phyloP scores from a whole-genome alignment of 306 rosid genomes.

The Pueraria montana region DNA sequence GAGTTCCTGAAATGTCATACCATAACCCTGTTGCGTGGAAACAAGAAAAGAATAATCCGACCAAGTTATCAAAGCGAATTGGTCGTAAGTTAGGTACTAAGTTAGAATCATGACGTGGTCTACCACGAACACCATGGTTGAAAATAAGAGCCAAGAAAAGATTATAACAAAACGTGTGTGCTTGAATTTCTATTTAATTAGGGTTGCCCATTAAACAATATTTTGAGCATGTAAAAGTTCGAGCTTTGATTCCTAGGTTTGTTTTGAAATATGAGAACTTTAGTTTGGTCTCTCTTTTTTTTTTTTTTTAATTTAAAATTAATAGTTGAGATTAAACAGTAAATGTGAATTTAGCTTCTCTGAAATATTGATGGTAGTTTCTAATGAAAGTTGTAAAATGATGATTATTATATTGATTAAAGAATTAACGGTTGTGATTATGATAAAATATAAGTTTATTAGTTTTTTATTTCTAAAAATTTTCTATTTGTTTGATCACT shows the following conservation, averaged over 20 bases:
- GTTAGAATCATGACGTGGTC: background rate
- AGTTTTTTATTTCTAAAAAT: no score
- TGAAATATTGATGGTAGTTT: no score
- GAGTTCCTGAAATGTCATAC: background rate
- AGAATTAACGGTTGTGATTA: no score
- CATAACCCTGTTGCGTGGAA: background rate
- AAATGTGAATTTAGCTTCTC: no score
- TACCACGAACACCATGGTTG: background rate
- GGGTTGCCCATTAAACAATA: background rate
- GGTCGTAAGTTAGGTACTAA: background rate
- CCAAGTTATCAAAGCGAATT: background rate
- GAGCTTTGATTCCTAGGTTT: background rate
- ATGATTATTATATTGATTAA: no score
- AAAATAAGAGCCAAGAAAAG: background rate
- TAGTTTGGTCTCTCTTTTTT: background rate
- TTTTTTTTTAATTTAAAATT: no score
- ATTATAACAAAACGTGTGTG: background rate
- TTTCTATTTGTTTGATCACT: background rate
- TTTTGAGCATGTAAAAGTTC: background rate
- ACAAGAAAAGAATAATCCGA: no score
- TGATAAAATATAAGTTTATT: no score
- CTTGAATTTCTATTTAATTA: background rate
- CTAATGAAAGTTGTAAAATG: no score
- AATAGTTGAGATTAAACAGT: no score
- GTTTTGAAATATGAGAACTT: background rate